A percentile compares a stretch with the other conserved stretches of the same genome.
Evolutionary conservation across 257 asterid genomes (phyloP).

Genomic region (Petunia secreta): DNA sequence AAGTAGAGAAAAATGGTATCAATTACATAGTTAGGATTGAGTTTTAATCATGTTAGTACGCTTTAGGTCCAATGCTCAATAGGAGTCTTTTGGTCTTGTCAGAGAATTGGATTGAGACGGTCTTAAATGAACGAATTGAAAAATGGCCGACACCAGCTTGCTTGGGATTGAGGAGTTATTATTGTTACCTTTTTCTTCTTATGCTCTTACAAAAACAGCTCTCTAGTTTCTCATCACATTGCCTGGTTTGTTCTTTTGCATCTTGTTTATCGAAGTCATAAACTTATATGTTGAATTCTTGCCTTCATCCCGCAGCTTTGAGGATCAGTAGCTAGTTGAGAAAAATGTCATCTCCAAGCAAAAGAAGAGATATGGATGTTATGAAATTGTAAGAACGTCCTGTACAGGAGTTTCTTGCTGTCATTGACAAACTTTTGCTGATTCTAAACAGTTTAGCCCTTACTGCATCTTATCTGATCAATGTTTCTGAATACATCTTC

Average conservation of each 20-base stretch:
- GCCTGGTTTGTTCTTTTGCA: not conserved
- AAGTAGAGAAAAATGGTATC: not conserved
- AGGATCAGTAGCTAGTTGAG: not conserved
- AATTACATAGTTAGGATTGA: not conserved
- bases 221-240: not conserved
- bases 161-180: not conserved
- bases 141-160: not conserved
- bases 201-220: not conserved
- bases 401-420: not conserved
- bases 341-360: conserved; percentile 90
- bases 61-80: not conserved
- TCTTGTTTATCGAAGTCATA: not conserved
- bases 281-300: conserved; percentile 11
- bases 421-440: not conserved
- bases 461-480: not conserved
- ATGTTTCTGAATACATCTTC: not conserved
- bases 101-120: not conserved
- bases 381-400: conserved; percentile 76
- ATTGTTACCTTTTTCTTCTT: not conserved
- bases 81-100: not conserved
- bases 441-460: not conserved
- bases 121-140: not conserved
- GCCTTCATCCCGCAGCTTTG: conserved; percentile 2
- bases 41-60: not conserved
- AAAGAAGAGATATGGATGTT: conserved; percentile 95